Base-by-base conservation (phyloP, 441 rosid species). In the Raphanus hybrid region DNA sequence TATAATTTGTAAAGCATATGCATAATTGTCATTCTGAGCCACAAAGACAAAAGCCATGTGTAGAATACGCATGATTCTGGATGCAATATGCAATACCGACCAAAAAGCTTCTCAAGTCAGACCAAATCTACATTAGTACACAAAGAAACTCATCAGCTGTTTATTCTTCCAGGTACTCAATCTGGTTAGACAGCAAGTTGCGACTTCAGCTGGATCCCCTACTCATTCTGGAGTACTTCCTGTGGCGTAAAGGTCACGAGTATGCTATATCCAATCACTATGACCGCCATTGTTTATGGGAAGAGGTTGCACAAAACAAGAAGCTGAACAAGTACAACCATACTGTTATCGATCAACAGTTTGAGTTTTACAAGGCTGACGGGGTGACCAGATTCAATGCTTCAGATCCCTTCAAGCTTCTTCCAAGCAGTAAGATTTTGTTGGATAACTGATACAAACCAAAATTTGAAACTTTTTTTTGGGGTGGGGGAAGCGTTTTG, bases 171-270 rank as follows among this genome's bases (percentile, higher is more conserved):
- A 96, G 97, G 86, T 96, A 96, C 84, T 96, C 99, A 11, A 96
- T 96, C 76, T 93, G 99, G 99, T 81, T 96, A 84, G 99, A 96
- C 78, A 96, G 98, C 93, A 93, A 96, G 83, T 80, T 96, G 58
- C 94, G 99, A 39, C 91, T 96, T 70, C 97, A 92, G 74, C 82
- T 87, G 68, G 99, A 96, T 69, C 99, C 98, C 57, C 84, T 89
- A 43, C 89, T 87, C 61, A 84, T 96, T 76, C 79, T 96, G 77
- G 99, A 96, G 62, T 93, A 92, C 86, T 90, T 96, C 76, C 83
- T 96, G 62, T 96, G 99, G 99, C 92, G 97, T 58, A 91, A 93
- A 85, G 98, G 98, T 79, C 75, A 86, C 27, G 99, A 96, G 74
- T 96, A 85, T 86, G 93, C 99, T 71, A 96, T 96, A 77, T 91